Percentiles rank a stretch among this genome's conserved stretches.
Evolutionary conservation across 441 rosid genomes (phyloP).

Genomic region (Isatis lusitanica): DNA sequence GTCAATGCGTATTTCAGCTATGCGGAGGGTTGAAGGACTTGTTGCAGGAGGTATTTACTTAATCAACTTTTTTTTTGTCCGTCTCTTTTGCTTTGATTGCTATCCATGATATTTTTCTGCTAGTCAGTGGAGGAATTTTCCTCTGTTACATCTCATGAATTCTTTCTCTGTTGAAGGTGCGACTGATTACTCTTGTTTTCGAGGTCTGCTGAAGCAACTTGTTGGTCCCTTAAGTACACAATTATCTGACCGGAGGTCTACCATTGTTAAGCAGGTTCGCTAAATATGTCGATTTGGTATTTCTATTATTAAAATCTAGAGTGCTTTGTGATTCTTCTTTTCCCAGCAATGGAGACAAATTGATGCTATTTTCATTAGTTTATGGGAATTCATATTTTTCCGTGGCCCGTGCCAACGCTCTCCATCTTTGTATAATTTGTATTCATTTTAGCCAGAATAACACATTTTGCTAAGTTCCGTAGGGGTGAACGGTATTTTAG

Average conservation of each 20-base stretch:
- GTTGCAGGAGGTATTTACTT: slow-evolving; percentile 74
- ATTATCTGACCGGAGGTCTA: slow-evolving; percentile 93
- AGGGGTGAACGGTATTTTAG: not conserved
- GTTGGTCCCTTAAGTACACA: slow-evolving; percentile 82
- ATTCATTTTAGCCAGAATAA: slow-evolving; percentile 16
- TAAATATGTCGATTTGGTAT: not conserved
- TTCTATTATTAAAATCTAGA: not conserved
- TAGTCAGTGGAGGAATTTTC: slow-evolving; percentile 15
- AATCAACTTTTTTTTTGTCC: not conserved
- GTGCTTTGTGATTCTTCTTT: slow-evolving; percentile 11
- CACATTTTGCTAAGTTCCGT: not conserved
- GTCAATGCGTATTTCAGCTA: slow-evolving; percentile 95
- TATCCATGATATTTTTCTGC: slow-evolving; percentile 13
- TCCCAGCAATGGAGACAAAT: slow-evolving; percentile 18
- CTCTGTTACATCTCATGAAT: slow-evolving; percentile 23
- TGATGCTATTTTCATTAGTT: slow-evolving; percentile 11
- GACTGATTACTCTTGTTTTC: slow-evolving; percentile 75
- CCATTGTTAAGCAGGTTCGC: slow-evolving; percentile 92
- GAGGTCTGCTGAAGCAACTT: slow-evolving; percentile 93
- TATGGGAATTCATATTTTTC: slow-evolving; percentile 6
- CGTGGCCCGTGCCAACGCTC: not conserved
- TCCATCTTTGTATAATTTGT: not conserved
- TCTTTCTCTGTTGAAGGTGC: slow-evolving; percentile 63
- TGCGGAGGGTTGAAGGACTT: slow-evolving; percentile 97
- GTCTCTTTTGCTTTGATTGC: slow-evolving; percentile 13